Base-by-base conservation (phyloP, 768 basidiomycete genomes). In the Pholiota microspora region DNA sequence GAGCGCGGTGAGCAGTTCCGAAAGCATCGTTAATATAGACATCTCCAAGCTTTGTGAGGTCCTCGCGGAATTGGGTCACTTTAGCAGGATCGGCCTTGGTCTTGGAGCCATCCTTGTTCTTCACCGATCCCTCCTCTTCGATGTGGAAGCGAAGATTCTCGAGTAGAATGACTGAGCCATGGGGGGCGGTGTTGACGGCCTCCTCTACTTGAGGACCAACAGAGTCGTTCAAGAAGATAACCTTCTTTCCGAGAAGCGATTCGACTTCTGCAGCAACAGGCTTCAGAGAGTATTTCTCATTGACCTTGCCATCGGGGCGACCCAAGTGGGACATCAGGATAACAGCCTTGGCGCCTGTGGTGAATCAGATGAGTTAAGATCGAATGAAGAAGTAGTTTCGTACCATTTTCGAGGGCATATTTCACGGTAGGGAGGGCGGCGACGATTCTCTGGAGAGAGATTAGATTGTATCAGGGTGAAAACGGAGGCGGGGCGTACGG, bases 1-100 rank as follows among this genome's bases (percentile, higher is more conserved):
- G 96, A 7, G 94, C 94, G 62, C 96, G 93, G 72, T 99, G 96
- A 48, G 95, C 96, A 42, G 96, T 99, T 46, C 96, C 96, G 68
- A 99, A 99, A 23, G 96, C 96, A 70, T 99, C 96, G 76, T 99
- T 99, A 70, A 99, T 80, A 71, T 98, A 98, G 59, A 99, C 88
- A 66, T 98, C 94, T 49, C 95, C 95, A 61, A 99, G 87, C 53
- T 79, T 81, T 53, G 96, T 98, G 62, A 99, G 85, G 31, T 85
- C 77, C 67, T 92, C 86, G 45, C 92, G 82, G 82, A 99, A 99
- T 63, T 84, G 75, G 52, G 86, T 72, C 57, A 98, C 91, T 57
- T 82, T 80, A 48, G 83, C 81, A 18, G 89, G 77, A 69, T 94
- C 90, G 38, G 97, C 96, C 76, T 98, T 98, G 63, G 82, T 89